phyloP scores from a whole-genome alignment of 805 yeast genomes.

The Starmera pachycereana region DNA sequence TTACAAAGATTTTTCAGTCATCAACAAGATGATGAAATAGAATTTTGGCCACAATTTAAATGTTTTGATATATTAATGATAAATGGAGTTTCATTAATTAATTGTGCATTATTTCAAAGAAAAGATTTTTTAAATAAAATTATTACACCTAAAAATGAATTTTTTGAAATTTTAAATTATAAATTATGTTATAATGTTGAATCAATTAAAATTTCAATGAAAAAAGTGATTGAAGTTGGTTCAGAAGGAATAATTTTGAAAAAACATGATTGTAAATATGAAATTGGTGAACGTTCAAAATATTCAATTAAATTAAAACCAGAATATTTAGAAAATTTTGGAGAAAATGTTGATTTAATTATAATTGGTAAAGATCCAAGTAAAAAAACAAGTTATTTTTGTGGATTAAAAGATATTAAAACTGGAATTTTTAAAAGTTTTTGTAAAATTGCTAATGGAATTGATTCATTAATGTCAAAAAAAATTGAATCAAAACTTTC shows the following conservation, averaged over 20 bases:
- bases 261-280: conserved; percentile 45
- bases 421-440: conserved; percentile 44
- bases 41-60: conserved; percentile 44
- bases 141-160: conserved; percentile 26
- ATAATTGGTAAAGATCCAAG: conserved; percentile 75
- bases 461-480: conserved; percentile 51
- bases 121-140: conserved; percentile 38
- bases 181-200: conserved; percentile 30
- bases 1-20: conserved; percentile 29
- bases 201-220: conserved; percentile 48
- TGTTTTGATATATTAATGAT: conserved; percentile 66
- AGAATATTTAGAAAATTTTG: conserved; percentile 76
- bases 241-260: conserved; percentile 83
- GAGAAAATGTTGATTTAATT: conserved; percentile 73
- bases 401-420: conserved; percentile 44
- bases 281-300: conserved; percentile 47
- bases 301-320: conserved; percentile 91
- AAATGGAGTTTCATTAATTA: conserved; percentile 56
- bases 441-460: conserved; percentile 79
- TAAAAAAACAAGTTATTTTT: conserved; percentile 55
- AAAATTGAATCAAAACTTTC: conserved; percentile 45
- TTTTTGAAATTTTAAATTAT: conserved; percentile 39
- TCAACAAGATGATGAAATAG: conserved; percentile 22
- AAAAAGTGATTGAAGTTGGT: conserved; percentile 44
- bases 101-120: conserved; percentile 43